A percentile compares a stretch with the other conserved stretches of the same genome.
Conservation (phyloP, 2,329 filamentous ascomycete species). For the Myrmaecium sp. region DNA sequence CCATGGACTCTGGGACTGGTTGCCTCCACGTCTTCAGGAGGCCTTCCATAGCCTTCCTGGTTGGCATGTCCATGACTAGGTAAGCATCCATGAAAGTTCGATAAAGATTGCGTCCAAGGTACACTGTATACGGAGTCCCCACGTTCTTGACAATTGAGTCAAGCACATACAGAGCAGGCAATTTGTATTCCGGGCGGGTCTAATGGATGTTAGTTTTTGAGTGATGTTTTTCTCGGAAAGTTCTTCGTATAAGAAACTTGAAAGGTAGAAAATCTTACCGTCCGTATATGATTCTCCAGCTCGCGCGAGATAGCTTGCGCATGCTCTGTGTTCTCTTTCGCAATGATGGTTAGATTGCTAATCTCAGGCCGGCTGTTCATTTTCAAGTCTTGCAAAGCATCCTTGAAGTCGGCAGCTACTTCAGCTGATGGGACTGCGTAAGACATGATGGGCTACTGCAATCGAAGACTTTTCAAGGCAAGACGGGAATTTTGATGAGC, state of each 20-base stretch:
- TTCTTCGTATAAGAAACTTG: neutral
- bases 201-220: conserved; percentile 31
- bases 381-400: conserved; percentile 79
- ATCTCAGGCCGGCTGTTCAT: conserved; percentile 90
- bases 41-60: conserved; percentile 84
- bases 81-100: conserved; percentile 96
- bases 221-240: neutral
- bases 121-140: conserved; percentile 90
- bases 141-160: conserved; percentile 99
- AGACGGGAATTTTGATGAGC: too few species aligned
- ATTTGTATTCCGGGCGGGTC: conserved; percentile 75
- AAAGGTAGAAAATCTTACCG: conserved; percentile 51
- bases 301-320: conserved; percentile 83
- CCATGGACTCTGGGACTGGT: conserved; percentile 82
- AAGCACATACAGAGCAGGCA: conserved; percentile 91
- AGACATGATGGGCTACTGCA: conserved; percentile 39
- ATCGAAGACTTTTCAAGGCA: conserved; percentile 7
- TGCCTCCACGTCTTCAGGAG: conserved; percentile 98
- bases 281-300: conserved; percentile 82
- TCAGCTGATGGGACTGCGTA: conserved; percentile 51
- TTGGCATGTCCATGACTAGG: conserved; percentile 65
- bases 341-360: conserved; percentile 91
- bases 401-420: conserved; percentile 87
- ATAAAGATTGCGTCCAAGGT: conserved; percentile 82
- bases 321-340: conserved; percentile 92